Base-by-base conservation (phyloP, 768 basidiomycete genomes). In the Sporobolomyces pararoseus region DNA sequence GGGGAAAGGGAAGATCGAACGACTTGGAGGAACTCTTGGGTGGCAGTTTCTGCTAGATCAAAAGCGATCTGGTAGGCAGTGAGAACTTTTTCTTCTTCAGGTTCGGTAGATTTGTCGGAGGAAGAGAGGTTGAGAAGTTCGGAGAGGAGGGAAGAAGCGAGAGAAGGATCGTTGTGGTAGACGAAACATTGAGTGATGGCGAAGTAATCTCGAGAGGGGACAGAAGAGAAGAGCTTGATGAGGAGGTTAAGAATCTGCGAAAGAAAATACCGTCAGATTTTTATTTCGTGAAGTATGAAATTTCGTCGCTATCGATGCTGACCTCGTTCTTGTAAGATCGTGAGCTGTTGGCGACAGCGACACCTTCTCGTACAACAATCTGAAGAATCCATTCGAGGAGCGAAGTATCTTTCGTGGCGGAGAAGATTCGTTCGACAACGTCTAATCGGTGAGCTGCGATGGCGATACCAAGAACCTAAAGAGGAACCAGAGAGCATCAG, bases 61-160 rank as follows among this genome's bases (percentile, higher is more conserved):
- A 98, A 98, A 0, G 90, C 92, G 78, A 97, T 86, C 79, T 99
- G 96, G 79, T 93, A 95, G 1, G 92, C 93, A 31, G 95, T 82
- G 16, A 92, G 81, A 47, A 85, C 84, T 74, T 93, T 75, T 54
- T 79, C 77, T 34, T 76, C 75, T 2, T 75, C 54, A 7, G 69
- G 53, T 13, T 34, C 52, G 65, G 67, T 7, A 7, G 71, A 58
- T 25, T 63, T 50, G 23, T 61, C 59, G 46, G 61, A 44, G 17
- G 87, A 84, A 12, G 89, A 83, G 77, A 84, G 83, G 7, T 84
- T 84, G 19, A 92, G 84, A 13, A 96, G 83, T 4, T 87, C 87
- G 2, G 82, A 84, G 67, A 96, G 80, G 60, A 94, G 83, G 19
- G 87, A 83, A 10, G 90, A 83, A 1, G 91, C 89, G 60, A 92